A percentile compares a stretch with the other conserved stretches of the same genome.
Conservation (phyloP, 352 stramenopile genomes). For the Hyaloperonospora arabidopsidis region DNA sequence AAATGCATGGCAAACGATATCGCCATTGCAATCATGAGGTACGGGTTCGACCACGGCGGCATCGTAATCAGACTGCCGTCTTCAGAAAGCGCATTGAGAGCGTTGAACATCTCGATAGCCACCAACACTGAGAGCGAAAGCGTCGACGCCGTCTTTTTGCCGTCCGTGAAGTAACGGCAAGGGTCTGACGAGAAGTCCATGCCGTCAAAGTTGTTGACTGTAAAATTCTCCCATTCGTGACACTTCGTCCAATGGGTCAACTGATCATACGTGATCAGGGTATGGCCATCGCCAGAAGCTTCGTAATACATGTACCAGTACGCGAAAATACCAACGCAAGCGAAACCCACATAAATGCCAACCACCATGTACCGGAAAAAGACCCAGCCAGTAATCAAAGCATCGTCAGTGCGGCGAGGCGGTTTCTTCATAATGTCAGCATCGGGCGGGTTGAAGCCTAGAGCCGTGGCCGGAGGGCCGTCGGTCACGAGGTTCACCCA, state of each 20-base stretch:
- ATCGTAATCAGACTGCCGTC: slow-evolving; percentile 88
- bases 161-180: slow-evolving; percentile 90
- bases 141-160: slow-evolving; percentile 88
- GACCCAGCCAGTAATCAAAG: slow-evolving; percentile 97
- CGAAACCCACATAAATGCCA: slow-evolving; percentile 90
- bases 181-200: slow-evolving; percentile 86
- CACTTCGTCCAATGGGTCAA: slow-evolving; percentile 88
- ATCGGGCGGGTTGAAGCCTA: slow-evolving; percentile 98
- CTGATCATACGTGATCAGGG: slow-evolving; percentile 85
- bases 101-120: slow-evolving; percentile 94
- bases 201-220: slow-evolving; percentile 86
- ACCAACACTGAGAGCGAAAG: slow-evolving; percentile 91
- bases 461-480: slow-evolving; percentile 93
- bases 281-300: slow-evolving; percentile 86
- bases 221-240: slow-evolving; percentile 87
- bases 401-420: slow-evolving; percentile 92
- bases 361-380: slow-evolving; percentile 96
- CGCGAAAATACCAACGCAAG: slow-evolving; percentile 88
- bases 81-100: slow-evolving; percentile 90
- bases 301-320: slow-evolving; percentile 93
- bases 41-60: slow-evolving; percentile 91
- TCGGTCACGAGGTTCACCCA: slow-evolving; percentile 99
- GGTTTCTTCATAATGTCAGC: slow-evolving; percentile 96
- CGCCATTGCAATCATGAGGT: slow-evolving; percentile 89
- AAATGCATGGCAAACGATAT: slow-evolving; percentile 92